phyloP scores from a whole-genome alignment of 1,139 yeast species.

The Nakaseomyces kungkrabaensis region DNA sequence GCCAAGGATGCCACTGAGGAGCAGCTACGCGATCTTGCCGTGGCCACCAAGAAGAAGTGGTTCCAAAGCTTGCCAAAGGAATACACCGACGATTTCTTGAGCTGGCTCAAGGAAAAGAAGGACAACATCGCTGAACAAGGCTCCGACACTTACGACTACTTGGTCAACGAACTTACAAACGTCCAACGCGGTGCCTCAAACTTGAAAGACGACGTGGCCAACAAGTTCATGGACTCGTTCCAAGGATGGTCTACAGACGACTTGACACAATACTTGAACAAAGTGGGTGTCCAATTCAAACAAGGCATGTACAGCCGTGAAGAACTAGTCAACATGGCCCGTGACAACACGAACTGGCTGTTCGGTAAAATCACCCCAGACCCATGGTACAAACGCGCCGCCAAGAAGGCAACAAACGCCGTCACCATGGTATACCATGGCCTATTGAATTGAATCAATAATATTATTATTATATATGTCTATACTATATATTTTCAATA shows the following conservation, averaged over 20 bases:
- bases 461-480: no score
- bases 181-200: slow-evolving; percentile 17
- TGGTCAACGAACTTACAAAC: slow-evolving; percentile 15
- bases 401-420: neutral
- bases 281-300: slow-evolving; percentile 40
- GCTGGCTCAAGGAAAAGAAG: slow-evolving; percentile 4
- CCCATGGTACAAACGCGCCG: slow-evolving; percentile 16
- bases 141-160: slow-evolving; percentile 4
- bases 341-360: slow-evolving; percentile 36
- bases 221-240: slow-evolving; percentile 29
- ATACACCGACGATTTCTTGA: slow-evolving; percentile 13
- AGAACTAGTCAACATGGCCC: slow-evolving; percentile 40
- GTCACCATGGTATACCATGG: slow-evolving; percentile 1
- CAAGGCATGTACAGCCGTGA: slow-evolving; percentile 32
- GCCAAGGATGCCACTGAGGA: slow-evolving; percentile 39
- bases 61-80: slow-evolving; percentile 29
- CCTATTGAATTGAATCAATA: neutral
- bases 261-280: slow-evolving; percentile 41
- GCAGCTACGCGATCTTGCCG: slow-evolving; percentile 40
- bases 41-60: slow-evolving; percentile 37
- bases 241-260: slow-evolving; percentile 48
- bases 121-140: slow-evolving; percentile 1
- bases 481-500: no score
- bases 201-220: slow-evolving; percentile 20
- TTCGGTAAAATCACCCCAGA: slow-evolving; percentile 20